Conservation (phyloP, 2,329 filamentous ascomycete species). For the Bretziella fagacearum region DNA sequence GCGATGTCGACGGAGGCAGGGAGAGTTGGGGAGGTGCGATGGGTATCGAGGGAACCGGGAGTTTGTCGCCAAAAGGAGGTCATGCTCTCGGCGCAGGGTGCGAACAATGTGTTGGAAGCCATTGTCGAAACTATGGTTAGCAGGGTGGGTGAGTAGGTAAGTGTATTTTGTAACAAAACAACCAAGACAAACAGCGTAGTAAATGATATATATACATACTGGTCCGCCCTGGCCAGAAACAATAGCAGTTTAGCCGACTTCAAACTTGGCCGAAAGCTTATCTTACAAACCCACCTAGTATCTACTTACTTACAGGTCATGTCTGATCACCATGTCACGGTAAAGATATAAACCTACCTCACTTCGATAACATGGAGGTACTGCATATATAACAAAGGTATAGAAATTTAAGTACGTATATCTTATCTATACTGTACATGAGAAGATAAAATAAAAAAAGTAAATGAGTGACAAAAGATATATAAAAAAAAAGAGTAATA, state of each 20-base stretch:
- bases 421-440: not conserved
- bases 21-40: conserved; percentile 24
- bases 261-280: too few relatives aligned
- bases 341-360: too few relatives aligned
- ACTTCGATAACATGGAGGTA: too few relatives aligned
- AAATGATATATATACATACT: too few relatives aligned
- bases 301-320: too few relatives aligned
- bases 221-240: too few relatives aligned
- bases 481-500: not conserved
- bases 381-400: not conserved
- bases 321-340: too few relatives aligned
- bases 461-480: conserved; percentile 1
- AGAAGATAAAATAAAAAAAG: not conserved
- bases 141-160: too few relatives aligned
- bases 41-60: conserved; percentile 24
- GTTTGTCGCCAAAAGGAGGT: conserved; percentile 28
- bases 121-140: not conserved
- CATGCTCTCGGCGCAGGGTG: conserved; percentile 18
- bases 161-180: too few relatives aligned
- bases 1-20: conserved; percentile 27
- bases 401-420: not conserved
- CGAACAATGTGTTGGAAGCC: conserved; percentile 16
- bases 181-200: too few relatives aligned
- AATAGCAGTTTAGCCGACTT: too few relatives aligned
- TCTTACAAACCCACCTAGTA: too few relatives aligned